Conservation (phyloP, 192 early-diverging fungal species). For the Entomortierella parvispora region DNA sequence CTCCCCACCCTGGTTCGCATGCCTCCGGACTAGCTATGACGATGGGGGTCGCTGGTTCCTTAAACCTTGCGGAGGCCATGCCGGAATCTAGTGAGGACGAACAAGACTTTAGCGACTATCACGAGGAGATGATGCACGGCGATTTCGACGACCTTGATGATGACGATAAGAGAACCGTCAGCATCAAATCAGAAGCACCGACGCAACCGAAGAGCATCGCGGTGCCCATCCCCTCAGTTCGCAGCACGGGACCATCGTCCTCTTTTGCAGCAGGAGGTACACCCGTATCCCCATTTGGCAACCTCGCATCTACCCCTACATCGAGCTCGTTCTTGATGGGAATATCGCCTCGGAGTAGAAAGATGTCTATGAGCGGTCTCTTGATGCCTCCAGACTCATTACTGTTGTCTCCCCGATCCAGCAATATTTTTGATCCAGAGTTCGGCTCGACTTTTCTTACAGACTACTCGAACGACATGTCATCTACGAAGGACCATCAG, state of each 20-base stretch:
- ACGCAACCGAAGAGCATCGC: slow-evolving; percentile 37
- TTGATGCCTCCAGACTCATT: slow-evolving; percentile 46
- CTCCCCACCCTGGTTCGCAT: slow-evolving; percentile 17
- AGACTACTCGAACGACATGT: slow-evolving; percentile 32
- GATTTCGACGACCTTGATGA: slow-evolving; percentile 53
- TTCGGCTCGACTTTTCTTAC: slow-evolving; percentile 24
- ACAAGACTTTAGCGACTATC: slow-evolving; percentile 62
- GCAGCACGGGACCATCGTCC: slow-evolving; percentile 18
- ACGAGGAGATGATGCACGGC: slow-evolving; percentile 70
- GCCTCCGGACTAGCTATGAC: neutral
- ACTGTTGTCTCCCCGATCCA: slow-evolving; percentile 38
- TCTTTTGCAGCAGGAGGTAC: slow-evolving; percentile 34
- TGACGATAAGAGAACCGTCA: slow-evolving; percentile 21
- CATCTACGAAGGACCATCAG: slow-evolving; percentile 38
- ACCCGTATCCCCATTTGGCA: slow-evolving; percentile 34
- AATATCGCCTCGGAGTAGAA: slow-evolving; percentile 44
- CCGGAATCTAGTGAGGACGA: slow-evolving; percentile 54
- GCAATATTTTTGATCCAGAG: slow-evolving; percentile 43
- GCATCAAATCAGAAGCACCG: slow-evolving; percentile 5
- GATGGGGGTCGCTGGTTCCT: neutral
- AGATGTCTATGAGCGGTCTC: slow-evolving; percentile 51
- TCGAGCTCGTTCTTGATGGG: slow-evolving; percentile 40
- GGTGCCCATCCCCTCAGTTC: slow-evolving; percentile 40
- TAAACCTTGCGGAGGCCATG: neutral
- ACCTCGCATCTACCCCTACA: slow-evolving; percentile 35